Evolutionary conservation across 2,329 filamentous ascomycete species (phyloP), one percentile per base, ranked within the genome.

Genomic region (Xylaria sp.): DNA sequence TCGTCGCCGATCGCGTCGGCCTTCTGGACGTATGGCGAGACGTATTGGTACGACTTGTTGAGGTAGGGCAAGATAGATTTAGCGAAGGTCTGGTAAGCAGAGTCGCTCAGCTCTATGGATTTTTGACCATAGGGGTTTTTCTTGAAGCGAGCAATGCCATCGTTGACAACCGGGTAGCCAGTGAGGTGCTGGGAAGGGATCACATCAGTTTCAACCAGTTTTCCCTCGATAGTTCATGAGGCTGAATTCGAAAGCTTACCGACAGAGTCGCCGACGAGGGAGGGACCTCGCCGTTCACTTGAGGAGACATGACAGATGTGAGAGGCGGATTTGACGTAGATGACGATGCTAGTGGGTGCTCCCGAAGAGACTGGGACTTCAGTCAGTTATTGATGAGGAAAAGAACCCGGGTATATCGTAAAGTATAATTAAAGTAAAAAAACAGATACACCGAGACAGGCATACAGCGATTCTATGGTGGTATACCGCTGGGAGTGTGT

Each of bases 11-110:
- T 82, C 68, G 88, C 83, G 80, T 98, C 96, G 77, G 90, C 94
- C 80, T 91, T 93, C 79, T 89, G 85, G 73, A 97, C 88, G 82
- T 98, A 98, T 0, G 95, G 94, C 62, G 90, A 90, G 72, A 97
- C 88, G 80, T 93, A 96, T 78, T 88, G 86, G 84, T 94, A 95
- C 43, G 94, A 94, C 75, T 88, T 92, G 76, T 89, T 82, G 75
- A 98, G 84, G 82, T 93, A 94, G 33, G 93, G 92, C 64, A 95
- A 83, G 72, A 97, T 83, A 23, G 94, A 93, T 74, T 90, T 91
- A 79, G 91, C 91, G 77, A 97, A 86, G 72, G 88, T 90, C 78
- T 89, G 84, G 85, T 94, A 97, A 76, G 91, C 90, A 69, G 90
- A 88, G 78, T 92, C 88, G 80, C 91, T 88, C 71, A 96, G 82